A percentile compares a stretch with the other conserved stretches of the same genome.
phyloP scores from a whole-genome alignment of 202 grass and related monocot species.

The Sporobolus alterniflorus region DNA sequence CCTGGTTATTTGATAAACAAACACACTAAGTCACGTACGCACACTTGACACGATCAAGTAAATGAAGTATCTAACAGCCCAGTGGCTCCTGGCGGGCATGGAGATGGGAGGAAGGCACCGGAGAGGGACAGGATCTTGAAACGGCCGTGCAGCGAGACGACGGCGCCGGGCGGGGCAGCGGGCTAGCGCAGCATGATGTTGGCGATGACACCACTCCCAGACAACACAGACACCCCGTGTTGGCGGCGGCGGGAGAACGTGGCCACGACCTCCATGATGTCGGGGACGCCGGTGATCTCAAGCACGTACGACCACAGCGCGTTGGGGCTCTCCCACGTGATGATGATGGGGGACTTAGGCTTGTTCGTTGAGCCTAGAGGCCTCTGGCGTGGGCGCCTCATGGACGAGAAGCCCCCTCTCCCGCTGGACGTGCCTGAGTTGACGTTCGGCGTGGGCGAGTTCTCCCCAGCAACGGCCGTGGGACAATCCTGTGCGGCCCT shows the following conservation, averaged over 20 bases:
- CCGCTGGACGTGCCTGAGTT: constrained; percentile 21
- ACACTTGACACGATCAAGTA: too few relatives aligned
- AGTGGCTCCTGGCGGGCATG: constrained; percentile 58
- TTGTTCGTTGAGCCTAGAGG: constrained; percentile 82
- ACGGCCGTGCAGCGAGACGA: constrained; percentile 72
- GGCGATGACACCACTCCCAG: constrained; percentile 68
- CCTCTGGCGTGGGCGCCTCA: constrained; percentile 57
- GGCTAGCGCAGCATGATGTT: constrained; percentile 78
- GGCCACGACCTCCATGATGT: constrained; percentile 68
- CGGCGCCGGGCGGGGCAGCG: constrained; percentile 48
- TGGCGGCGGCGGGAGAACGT: constrained; percentile 59
- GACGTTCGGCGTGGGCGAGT: constrained; percentile 19
- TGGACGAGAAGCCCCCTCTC: constrained; percentile 19
- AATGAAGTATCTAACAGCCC: too few relatives aligned
- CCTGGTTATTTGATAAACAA: too few relatives aligned
- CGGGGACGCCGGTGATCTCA: constrained; percentile 66
- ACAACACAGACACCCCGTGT: constrained; percentile 73
- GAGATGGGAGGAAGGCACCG: constrained; percentile 69
- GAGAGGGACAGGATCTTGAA: constrained; percentile 88
- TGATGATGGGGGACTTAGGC: constrained; percentile 78
- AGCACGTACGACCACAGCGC: constrained; percentile 68
- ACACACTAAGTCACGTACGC: too few relatives aligned
- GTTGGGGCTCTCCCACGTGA: constrained; percentile 79
- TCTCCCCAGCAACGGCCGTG: constrained; percentile 25
- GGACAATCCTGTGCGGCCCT: constrained; percentile 48